Conservation (phyloP, 176 grass and related monocot species). For the Calamus simplicifolius region DNA sequence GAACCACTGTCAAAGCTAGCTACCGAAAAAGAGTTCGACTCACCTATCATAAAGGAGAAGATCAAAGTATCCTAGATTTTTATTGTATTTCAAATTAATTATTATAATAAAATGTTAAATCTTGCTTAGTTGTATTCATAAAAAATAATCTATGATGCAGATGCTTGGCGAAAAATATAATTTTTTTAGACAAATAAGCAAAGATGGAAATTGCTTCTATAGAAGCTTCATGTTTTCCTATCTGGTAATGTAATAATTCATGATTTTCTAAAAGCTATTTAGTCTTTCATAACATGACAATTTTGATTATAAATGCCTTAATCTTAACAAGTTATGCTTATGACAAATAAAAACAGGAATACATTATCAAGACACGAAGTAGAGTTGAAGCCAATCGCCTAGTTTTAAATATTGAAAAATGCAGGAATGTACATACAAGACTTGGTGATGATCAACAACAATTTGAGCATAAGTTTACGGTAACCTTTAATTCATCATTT, state of each 20-base stretch:
- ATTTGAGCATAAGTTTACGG: too few relatives aligned
- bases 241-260: neutral
- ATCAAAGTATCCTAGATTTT: neutral
- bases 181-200: neutral
- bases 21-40: neutral
- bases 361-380: too few relatives aligned
- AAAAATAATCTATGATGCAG: neutral
- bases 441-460: too few relatives aligned
- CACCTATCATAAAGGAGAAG: neutral
- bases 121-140: neutral
- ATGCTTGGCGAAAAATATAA: neutral
- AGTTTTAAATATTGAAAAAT: too few relatives aligned
- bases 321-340: too few relatives aligned
- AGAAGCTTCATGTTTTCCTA: conserved; percentile 3
- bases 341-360: too few relatives aligned
- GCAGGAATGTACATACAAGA: too few relatives aligned
- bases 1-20: neutral
- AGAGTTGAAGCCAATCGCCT: too few relatives aligned
- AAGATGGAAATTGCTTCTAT: conserved; percentile 5
- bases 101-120: neutral
- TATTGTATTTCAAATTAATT: neutral
- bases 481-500: too few relatives aligned
- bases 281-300: too few relatives aligned
- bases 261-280: too few relatives aligned
- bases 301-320: too few relatives aligned